Base-by-base conservation (phyloP, 192 early-diverging fungal species). In the Dissophora globulifera region DNA sequence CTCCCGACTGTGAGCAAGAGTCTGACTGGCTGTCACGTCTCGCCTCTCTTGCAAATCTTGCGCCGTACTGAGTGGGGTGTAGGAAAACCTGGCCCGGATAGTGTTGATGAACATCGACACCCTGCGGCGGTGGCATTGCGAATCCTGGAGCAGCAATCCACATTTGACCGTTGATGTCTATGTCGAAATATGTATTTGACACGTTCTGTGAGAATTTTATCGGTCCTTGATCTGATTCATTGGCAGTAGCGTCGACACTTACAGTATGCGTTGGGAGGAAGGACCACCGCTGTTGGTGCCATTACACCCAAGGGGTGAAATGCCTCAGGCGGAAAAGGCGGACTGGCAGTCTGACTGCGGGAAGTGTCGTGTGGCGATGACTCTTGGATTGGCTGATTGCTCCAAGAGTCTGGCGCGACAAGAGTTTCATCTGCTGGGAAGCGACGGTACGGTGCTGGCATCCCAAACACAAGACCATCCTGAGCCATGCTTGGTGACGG, bases 381-480 rank as follows among this genome's bases (percentile, higher is more conserved):
- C 31, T 13, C 30, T 20, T 54, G 52, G 12, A n/a, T 5, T 7
- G 17, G 42, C 9, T 20, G 3, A 2, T 1, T 2, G 22, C 3
- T 47, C 62, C 65, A 49, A 0, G 3, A 2, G 22, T 50, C 33
- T 1, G 48, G 48, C 2, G 1, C 12, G 10, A 22, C 32, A 30
- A 19, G 0, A 10, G 9, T 48, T 3, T 58, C 55, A 9, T 66
- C 53, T 22, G 25, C n/a, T 11, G 65, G 55, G n/a, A 67, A 67
- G 15, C 65, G 43, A 5, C 65, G 65, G 32, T 58, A 67, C 1
- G 62, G 62, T 49, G 42, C 23, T 1, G 43, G 11, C 41, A 65
- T 48, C 11, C 42, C 51, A 31, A 30, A 22, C 41, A 25, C 16
- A 0, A 32, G 22, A 1, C 22, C n/a, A 17, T 49, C 62, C n/a